Percentiles rank a stretch among this genome's conserved stretches.
Conservation (phyloP, 176 grass and related monocot species). For the Oryza nivara region DNA sequence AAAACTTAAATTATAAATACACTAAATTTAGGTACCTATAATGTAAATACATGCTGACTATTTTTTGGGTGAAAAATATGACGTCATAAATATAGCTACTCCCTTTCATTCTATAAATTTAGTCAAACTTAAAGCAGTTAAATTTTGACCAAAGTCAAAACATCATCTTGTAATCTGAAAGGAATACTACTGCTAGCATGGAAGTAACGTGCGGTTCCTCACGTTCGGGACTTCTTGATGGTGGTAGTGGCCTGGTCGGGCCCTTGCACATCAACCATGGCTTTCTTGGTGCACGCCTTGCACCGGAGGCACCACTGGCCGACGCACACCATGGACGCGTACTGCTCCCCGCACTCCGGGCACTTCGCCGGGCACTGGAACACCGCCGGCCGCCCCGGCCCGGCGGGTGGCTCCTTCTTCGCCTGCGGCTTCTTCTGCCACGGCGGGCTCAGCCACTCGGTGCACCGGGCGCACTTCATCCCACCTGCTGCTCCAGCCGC, state of each 20-base stretch:
- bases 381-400: background rate
- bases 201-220: background rate
- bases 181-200: too few species aligned
- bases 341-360: background rate
- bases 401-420: conserved; percentile 7
- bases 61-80: too few species aligned
- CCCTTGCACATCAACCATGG: conserved; percentile 28
- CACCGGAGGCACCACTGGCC: conserved; percentile 16
- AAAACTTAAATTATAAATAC: too few species aligned
- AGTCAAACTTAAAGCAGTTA: too few species aligned
- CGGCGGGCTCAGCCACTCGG: too few species aligned
- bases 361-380: conserved; percentile 22
- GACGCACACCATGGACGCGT: conserved; percentile 7
- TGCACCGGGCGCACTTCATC: background rate
- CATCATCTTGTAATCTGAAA: too few species aligned
- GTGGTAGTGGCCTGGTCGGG: background rate
- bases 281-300: conserved; percentile 12
- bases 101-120: too few species aligned
- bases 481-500: background rate
- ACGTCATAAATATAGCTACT: too few species aligned
- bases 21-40: too few species aligned
- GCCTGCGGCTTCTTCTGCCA: conserved; percentile 10
- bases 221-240: background rate
- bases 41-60: too few species aligned
- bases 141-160: too few species aligned